Conservation (phyloP, 169 alveolate genomes). For the Plasmodium gonderi region DNA sequence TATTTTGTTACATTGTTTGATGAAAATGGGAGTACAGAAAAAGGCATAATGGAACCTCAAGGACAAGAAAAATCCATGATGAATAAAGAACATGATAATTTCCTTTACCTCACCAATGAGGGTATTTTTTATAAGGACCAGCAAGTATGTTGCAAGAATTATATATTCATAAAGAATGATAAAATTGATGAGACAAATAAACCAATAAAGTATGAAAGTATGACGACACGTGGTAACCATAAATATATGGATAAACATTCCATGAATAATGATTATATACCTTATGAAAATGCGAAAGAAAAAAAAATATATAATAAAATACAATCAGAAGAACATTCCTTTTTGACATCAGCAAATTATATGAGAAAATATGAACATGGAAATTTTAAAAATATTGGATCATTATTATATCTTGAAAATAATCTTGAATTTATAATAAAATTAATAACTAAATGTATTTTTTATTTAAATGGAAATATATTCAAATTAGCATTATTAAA, state of each 20-base stretch:
- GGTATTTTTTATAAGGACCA: conserved; percentile 3
- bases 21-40: neutral
- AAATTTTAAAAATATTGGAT: conserved; percentile 50
- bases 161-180: conserved; percentile 31
- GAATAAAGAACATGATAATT: neutral
- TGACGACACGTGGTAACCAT: no score
- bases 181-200: conserved; percentile 60
- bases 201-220: conserved; percentile 19
- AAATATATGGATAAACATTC: no score
- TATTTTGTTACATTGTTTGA: conserved; percentile 36
- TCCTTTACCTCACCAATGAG: conserved; percentile 6
- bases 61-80: neutral
- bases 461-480: conserved; percentile 44
- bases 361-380: conserved; percentile 25
- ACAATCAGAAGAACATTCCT: neutral
- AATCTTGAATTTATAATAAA: conserved; percentile 57
- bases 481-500: conserved; percentile 49
- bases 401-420: conserved; percentile 44
- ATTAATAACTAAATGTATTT: conserved; percentile 49
- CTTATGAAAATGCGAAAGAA: neutral
- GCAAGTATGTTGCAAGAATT: conserved; percentile 11
- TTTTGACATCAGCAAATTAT: conserved; percentile 19
- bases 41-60: neutral
- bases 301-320: neutral
- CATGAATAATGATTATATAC: no score